Base-by-base conservation (phyloP, 768 basidiomycete species). In the Phaeolepiota aurea region DNA sequence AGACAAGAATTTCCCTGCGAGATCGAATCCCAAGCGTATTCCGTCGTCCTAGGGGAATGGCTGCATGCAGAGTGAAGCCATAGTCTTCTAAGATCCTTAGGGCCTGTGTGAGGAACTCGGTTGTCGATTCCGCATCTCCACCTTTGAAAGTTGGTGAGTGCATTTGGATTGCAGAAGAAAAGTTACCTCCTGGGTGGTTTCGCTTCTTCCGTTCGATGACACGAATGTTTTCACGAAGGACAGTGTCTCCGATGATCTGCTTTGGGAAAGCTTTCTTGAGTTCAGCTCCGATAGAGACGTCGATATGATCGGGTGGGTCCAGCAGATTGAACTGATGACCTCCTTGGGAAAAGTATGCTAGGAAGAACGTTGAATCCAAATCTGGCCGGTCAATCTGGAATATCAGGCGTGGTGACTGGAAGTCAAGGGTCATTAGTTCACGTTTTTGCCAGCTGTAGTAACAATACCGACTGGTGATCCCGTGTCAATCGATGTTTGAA, bases 21-120 rank as follows among this genome's bases (percentile, higher is more conserved):
- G 59, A 49, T 19, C 66, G 65, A 36, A 69, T 54, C 11, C 69
- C 63, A 38, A 73, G 47, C 36, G 69, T 54, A 31, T 69, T 66
- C 50, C 64, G 64, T 42, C 66, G 57, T 30, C 58, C 76, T 51
- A 88, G 68, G 0, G 77, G 74, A n/a, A 88, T 57, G 15, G 79
- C 73, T 1, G 82, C 79, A 47, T 81, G 76, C 11, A 88, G 70
- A 36, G 71, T 68, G 55, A 73, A 87, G 9, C 78, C 74, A 41
- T 76, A 58, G 15, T 62, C 58, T 47, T 61, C 66, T 46, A 87
- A 66, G 45, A 75, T 72, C 48, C 77, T 76, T 16, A 87, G 61
- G 15, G 82, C 66, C 48, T 80, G 74, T 51, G 79, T 76, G 23
- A 77, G 61, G 51, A 85, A 80, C 14, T 74, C 54, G n/a, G n/a